A percentile compares a stretch with the other conserved stretches of the same genome.
Evolutionary conservation across 2,329 filamentous ascomycete genomes (phyloP).

Genomic region (Graphilbum ipis-grandicollis): DNA sequence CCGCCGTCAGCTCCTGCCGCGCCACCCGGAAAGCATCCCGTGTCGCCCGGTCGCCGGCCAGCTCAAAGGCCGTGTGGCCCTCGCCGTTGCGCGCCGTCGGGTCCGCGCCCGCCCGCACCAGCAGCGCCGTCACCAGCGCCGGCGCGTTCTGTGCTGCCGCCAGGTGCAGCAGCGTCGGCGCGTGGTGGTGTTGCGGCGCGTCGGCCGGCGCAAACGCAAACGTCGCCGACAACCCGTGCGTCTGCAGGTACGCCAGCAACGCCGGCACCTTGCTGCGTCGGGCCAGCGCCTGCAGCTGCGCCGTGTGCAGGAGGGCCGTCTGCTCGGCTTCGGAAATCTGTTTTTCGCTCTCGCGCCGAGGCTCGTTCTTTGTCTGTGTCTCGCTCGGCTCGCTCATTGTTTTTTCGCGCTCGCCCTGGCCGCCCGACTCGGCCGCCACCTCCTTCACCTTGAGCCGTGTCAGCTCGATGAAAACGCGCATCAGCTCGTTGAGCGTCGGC

Average conservation of each 20-base stretch:
- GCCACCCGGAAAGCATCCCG: constrained; percentile 85
- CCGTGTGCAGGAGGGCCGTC: constrained; percentile 63
- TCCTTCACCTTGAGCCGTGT: constrained; percentile 76
- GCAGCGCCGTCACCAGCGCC: constrained; percentile 58
- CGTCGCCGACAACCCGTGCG: constrained; percentile 40
- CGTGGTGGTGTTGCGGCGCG: constrained; percentile 45
- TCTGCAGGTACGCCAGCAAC: constrained; percentile 65
- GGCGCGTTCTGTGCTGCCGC: constrained; percentile 68
- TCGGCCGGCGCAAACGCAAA: constrained; percentile 48
- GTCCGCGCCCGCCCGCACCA: constrained; percentile 58
- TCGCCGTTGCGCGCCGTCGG: constrained; percentile 55
- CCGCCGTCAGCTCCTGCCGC: constrained; percentile 64
- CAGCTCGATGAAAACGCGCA: constrained; percentile 86
- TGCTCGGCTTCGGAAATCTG: too few species aligned
- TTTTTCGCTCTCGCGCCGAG: too few species aligned
- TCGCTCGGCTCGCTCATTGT: too few species aligned
- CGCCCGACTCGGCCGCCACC: too few species aligned
- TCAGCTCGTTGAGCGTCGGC: constrained; percentile 84
- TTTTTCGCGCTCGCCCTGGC: too few species aligned
- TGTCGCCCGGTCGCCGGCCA: constrained; percentile 70
- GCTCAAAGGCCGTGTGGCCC: constrained; percentile 71
- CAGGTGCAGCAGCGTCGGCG: constrained; percentile 69
- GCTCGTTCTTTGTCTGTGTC: too few species aligned
- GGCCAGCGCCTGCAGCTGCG: constrained; percentile 74
- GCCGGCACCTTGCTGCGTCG: constrained; percentile 81